Conservation (phyloP, 495 filamentous ascomycete genomes). For the Aspergillus sclerotiicarbonarius region DNA sequence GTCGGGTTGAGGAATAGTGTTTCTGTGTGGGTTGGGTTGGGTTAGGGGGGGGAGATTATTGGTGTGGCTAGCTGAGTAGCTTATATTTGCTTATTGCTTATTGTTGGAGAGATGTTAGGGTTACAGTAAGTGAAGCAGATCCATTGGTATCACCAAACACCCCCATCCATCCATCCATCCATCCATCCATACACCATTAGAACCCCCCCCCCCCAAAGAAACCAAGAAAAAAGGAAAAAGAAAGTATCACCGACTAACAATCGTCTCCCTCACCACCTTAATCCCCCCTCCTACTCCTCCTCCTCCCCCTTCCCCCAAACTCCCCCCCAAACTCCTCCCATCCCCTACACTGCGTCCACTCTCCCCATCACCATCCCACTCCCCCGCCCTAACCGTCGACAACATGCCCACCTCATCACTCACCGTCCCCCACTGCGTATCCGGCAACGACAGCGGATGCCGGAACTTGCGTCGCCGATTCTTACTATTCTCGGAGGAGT, state of each 20-base stretch:
- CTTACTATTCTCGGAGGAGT: not conserved
- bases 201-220: too few relatives aligned
- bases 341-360: not conserved
- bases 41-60: too few relatives aligned
- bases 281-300: slow-evolving; percentile 14
- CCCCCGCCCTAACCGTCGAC: slow-evolving; percentile 11
- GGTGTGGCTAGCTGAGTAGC: too few relatives aligned
- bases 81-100: too few relatives aligned
- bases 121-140: too few relatives aligned
- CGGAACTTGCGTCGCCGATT: slow-evolving; percentile 22
- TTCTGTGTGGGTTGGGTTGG: not conserved
- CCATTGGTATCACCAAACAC: too few relatives aligned
- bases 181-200: not conserved
- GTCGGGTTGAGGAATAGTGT: not conserved
- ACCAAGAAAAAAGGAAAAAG: not conserved
- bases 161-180: too few relatives aligned
- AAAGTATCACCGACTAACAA: slow-evolving; percentile 14
- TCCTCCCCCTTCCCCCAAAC: not conserved
- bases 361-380: not conserved
- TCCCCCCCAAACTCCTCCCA: not conserved
- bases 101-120: too few relatives aligned
- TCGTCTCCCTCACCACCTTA: slow-evolving; percentile 22
- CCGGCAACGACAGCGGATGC: slow-evolving; percentile 40
- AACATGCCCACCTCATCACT: slow-evolving; percentile 44
- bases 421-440: slow-evolving; percentile 39